These are phyloP conservation scores for Sodiomyces alkalinus DNA, from an alignment of 2,329 filamentous ascomycete species.

Conservation along the genomic window DNA sequence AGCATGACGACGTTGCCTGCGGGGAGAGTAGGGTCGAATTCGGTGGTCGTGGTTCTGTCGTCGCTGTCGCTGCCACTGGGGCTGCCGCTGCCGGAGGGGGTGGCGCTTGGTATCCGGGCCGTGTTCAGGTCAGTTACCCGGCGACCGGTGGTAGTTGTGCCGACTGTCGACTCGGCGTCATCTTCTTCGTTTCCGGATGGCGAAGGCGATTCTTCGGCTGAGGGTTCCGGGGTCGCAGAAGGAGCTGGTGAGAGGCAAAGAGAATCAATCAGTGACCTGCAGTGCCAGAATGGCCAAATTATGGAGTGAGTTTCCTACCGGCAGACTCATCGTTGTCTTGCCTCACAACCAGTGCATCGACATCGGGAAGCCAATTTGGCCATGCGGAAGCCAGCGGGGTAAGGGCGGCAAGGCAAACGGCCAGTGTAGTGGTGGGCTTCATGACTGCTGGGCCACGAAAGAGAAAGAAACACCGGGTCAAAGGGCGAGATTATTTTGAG, in stretches of 20 bases:
- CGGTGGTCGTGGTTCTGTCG: constrained; percentile 17
- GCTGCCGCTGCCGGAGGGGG: too few species aligned
- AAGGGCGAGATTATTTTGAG: too few species aligned
- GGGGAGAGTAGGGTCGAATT: constrained; percentile 28
- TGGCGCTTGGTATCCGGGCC: too few species aligned
- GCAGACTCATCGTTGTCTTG: constrained; percentile 18
- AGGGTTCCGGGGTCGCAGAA: too few species aligned
- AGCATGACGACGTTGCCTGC: constrained; percentile 37
- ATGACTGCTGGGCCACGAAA: too few species aligned
- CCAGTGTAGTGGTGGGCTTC: constrained; percentile 9
- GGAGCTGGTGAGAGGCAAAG: too few species aligned
- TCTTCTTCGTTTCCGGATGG: constrained; percentile 6
- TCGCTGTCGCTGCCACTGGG: constrained; percentile 13
- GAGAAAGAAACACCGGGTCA: too few species aligned
- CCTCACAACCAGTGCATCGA: constrained; percentile 37
- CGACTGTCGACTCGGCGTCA: not conserved
- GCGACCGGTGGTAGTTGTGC: constrained; percentile 9
- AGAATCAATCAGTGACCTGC: too few species aligned
- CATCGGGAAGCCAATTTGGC: constrained; percentile 38
- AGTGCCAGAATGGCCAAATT: too few species aligned
- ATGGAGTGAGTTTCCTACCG: too few species aligned
- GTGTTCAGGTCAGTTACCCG: constrained; percentile 26
- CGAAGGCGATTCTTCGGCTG: constrained; percentile 6
- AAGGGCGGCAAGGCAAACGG: constrained; percentile 8
- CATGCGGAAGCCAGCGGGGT: constrained; percentile 34